A percentile compares a stretch with the other conserved stretches of the same genome.
Evolutionary conservation across 306 rosid genomes (phyloP).

Genomic region (Castanopsis chinensis): DNA sequence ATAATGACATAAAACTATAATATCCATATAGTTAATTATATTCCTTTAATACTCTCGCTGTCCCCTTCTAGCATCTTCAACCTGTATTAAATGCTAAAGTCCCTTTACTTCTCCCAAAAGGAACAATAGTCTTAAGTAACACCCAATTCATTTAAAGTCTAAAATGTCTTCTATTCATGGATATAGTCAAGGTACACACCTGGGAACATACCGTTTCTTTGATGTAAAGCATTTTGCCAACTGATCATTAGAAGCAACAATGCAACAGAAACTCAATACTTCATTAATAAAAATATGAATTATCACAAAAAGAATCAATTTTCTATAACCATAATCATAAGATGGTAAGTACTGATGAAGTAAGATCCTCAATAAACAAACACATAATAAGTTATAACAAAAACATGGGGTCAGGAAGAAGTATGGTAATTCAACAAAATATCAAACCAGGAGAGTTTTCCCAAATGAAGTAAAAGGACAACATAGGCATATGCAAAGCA

Average conservation of each 20-base stretch:
- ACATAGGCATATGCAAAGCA: neutral
- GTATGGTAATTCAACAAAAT: neutral
- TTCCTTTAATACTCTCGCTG: neutral
- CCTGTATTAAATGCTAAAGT: neutral
- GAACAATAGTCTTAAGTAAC: neutral
- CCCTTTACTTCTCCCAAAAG: neutral
- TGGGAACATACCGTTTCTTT: neutral
- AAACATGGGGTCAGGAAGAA: neutral
- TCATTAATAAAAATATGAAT: neutral
- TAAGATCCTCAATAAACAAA: neutral
- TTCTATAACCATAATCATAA: neutral
- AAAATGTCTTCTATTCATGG: neutral
- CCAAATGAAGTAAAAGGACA: neutral
- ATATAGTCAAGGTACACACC: neutral
- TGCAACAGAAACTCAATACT: neutral
- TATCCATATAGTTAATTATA: neutral
- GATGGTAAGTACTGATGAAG: neutral
- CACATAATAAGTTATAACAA: neutral
- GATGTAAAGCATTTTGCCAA: neutral
- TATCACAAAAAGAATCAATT: neutral
- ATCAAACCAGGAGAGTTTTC: neutral
- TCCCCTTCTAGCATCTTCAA: neutral
- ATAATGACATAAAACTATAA: neutral
- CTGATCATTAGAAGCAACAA: neutral
- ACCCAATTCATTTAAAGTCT: neutral